A percentile compares a stretch with the other conserved stretches of the same genome.
These are phyloP conservation scores for Clitocybe nebularis DNA, from an alignment of 1,284 basidiomycete species.

Conservation along the genomic window DNA sequence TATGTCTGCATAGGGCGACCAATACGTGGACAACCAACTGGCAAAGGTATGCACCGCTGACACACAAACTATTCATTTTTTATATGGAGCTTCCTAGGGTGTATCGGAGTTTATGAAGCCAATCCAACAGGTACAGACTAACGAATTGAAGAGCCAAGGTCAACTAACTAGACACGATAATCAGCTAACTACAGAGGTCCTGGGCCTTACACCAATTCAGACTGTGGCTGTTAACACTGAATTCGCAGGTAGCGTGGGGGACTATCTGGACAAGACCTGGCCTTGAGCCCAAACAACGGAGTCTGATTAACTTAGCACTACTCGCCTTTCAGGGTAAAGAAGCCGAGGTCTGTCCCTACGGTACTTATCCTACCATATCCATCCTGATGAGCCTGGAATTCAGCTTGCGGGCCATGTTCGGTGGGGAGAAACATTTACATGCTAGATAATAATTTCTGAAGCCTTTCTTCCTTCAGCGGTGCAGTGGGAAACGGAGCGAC, in stretches of 20 bases:
- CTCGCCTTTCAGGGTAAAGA: slow-evolving; percentile 37
- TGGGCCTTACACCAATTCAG: too few species aligned
- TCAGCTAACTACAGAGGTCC: slow-evolving; percentile 35
- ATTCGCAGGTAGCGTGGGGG: slow-evolving; percentile 34
- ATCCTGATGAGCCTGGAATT: background rate
- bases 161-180: background rate
- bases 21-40: slow-evolving; percentile 36
- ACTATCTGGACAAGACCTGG: slow-evolving; percentile 42
- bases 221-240: background rate
- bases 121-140: slow-evolving; percentile 33
- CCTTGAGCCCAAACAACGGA: slow-evolving; percentile 39
- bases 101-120: slow-evolving; percentile 40
- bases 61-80: background rate
- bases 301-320: slow-evolving; percentile 38
- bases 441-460: background rate
- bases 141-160: background rate
- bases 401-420: slow-evolving; percentile 35
- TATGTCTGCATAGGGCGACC: slow-evolving; percentile 40
- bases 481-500: slow-evolving; percentile 36
- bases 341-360: slow-evolving; percentile 29
- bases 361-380: background rate
- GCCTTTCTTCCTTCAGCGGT: slow-evolving; percentile 23
- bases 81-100: slow-evolving; percentile 20
- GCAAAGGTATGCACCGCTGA: slow-evolving; percentile 25
- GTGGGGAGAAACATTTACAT: slow-evolving; percentile 17